Conservation (phyloP, 352 stramenopile genomes). For the Thraustotheca clavata region DNA sequence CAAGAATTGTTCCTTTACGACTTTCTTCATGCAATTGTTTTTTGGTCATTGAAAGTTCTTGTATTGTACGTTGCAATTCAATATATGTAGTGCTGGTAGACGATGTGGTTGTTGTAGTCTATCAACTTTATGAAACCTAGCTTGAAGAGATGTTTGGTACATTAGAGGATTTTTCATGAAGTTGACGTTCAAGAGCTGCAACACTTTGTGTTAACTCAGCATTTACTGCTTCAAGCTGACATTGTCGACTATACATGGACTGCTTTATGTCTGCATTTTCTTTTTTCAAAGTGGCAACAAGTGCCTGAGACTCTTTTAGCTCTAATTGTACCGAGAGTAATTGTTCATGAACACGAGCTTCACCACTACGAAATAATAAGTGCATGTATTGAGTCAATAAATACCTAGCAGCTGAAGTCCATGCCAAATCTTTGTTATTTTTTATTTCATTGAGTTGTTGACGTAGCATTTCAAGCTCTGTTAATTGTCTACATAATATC, state of each 20-base stretch:
- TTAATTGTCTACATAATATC: neutral
- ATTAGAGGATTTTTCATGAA: constrained; percentile 7
- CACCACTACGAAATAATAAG: neutral
- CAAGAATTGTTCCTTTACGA: constrained; percentile 51
- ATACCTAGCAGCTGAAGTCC: constrained; percentile 16
- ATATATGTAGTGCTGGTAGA: neutral
- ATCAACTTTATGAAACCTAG: neutral
- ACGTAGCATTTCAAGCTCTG: neutral
- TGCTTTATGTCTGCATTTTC: constrained; percentile 55
- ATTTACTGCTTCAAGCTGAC: constrained; percentile 66
- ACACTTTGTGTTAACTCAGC: constrained; percentile 58
- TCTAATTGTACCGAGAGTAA: constrained; percentile 55
- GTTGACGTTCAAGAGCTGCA: constrained; percentile 48
- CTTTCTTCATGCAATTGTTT: constrained; percentile 67
- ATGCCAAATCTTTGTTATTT: constrained; percentile 14
- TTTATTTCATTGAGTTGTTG: neutral
- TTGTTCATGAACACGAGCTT: constrained; percentile 24
- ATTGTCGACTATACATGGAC: constrained; percentile 63
- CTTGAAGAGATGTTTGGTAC: neutral
- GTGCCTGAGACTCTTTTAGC: constrained; percentile 52
- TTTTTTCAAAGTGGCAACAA: constrained; percentile 48
- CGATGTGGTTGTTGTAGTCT: neutral
- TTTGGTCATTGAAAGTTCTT: constrained; percentile 58
- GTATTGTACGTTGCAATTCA: constrained; percentile 26
- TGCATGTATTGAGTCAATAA: neutral